phyloP scores from a whole-genome alignment of 2,329 filamentous ascomycete species.

The Samsoniella hepiali region DNA sequence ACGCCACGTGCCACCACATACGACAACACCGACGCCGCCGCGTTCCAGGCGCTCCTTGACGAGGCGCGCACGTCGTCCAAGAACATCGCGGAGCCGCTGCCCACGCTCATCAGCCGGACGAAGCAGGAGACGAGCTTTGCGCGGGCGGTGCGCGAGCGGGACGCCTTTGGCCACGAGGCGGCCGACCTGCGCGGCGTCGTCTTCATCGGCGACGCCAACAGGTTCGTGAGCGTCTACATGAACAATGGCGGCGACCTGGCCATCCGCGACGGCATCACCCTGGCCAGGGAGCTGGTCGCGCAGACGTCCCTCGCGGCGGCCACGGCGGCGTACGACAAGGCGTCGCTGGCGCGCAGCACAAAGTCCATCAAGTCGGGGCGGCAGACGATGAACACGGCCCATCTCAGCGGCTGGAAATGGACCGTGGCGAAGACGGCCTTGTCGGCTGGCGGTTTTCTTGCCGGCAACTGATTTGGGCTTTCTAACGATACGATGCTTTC shows the following conservation, averaged over 20 bases:
- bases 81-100: slow-evolving; percentile 34
- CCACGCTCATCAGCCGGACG: slow-evolving; percentile 35
- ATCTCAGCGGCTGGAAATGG: slow-evolving; percentile 19
- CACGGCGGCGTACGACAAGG: slow-evolving; percentile 32
- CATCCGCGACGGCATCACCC: slow-evolving; percentile 40
- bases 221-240: slow-evolving; percentile 43
- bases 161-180: slow-evolving; percentile 35
- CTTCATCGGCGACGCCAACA: slow-evolving; percentile 45
- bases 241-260: slow-evolving; percentile 45
- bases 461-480: background rate
- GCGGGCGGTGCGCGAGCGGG: slow-evolving; percentile 41
- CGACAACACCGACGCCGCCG: slow-evolving; percentile 20
- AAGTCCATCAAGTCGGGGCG: slow-evolving; percentile 24
- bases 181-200: slow-evolving; percentile 28
- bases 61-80: slow-evolving; percentile 31
- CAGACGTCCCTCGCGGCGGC: slow-evolving; percentile 27
- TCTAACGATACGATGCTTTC: background rate
- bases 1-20: slow-evolving; percentile 16
- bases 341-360: slow-evolving; percentile 31
- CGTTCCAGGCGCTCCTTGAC: slow-evolving; percentile 27
- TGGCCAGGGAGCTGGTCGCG: slow-evolving; percentile 34
- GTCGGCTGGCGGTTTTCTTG: slow-evolving; percentile 7
- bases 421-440: slow-evolving; percentile 16
- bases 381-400: slow-evolving; percentile 17
- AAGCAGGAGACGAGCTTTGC: slow-evolving; percentile 33